These are phyloP conservation scores for Penicillium polonicum DNA, from an alignment of 2,329 filamentous ascomycete species.

Conservation along the genomic window DNA sequence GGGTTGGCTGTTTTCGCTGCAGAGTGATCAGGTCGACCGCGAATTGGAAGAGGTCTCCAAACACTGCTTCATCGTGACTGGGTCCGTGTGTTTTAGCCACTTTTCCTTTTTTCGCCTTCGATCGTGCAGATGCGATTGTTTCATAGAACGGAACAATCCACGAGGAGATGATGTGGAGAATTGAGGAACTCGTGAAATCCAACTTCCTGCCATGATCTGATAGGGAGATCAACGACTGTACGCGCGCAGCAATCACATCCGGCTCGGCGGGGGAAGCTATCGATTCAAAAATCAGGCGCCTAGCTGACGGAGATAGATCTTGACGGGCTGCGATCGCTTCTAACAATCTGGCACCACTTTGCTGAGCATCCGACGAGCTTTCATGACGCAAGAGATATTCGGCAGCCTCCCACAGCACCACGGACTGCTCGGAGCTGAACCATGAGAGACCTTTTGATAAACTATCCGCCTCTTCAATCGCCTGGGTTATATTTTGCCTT, in stretches of 20 bases:
- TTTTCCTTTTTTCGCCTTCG: conserved; percentile 40
- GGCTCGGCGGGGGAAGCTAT: conserved; percentile 36
- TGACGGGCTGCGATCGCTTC: conserved; percentile 40
- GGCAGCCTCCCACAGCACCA: conserved; percentile 42
- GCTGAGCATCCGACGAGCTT: conserved; percentile 37
- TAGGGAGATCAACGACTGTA: conserved; percentile 41
- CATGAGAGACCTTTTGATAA: conserved; percentile 35
- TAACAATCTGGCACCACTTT: conserved; percentile 36
- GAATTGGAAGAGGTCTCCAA: conserved; percentile 44
- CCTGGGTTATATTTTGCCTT: conserved; percentile 35
- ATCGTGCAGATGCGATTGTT: conserved; percentile 35
- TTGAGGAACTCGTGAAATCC: conserved; percentile 40
- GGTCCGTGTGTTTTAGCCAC: conserved; percentile 32
- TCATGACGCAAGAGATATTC: conserved; percentile 39
- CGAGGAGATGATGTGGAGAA: conserved; percentile 41
- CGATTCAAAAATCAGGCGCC: conserved; percentile 36
- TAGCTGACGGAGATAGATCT: conserved; percentile 38
- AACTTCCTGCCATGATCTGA: conserved; percentile 46
- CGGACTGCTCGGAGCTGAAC: conserved; percentile 42
- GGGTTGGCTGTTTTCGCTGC: conserved; percentile 39
- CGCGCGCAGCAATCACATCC: conserved; percentile 40
- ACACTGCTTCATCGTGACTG: conserved; percentile 35
- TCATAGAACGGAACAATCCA: conserved; percentile 43
- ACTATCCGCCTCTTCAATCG: conserved; percentile 41
- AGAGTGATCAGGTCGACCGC: conserved; percentile 44